Conservation (phyloP, 139 green algal species). For the Chlorella vulgaris region DNA sequence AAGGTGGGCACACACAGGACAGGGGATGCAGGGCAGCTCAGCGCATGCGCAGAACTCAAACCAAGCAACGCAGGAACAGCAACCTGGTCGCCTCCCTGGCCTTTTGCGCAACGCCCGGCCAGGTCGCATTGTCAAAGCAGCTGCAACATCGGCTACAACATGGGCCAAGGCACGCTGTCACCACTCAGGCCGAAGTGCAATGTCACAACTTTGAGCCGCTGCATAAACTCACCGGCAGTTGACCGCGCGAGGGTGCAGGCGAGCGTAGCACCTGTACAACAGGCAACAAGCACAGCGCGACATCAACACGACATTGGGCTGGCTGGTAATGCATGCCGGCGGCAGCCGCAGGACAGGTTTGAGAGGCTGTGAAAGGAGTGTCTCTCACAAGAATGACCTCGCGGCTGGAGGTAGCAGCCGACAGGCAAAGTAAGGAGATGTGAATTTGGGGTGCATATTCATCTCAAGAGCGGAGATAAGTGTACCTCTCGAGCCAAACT, state of each 20-base stretch:
- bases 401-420: neutral
- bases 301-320: no score
- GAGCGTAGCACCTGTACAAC: conserved; percentile 92
- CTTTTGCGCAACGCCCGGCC: no score
- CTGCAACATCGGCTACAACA: neutral
- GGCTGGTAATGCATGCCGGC: no score
- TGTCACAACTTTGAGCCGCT: no score
- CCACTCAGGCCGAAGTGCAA: no score
- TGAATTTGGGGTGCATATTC: conserved; percentile 59
- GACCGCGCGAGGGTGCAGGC: conserved; percentile 94
- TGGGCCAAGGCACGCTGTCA: neutral
- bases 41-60: no score
- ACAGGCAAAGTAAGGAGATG: conserved; percentile 50
- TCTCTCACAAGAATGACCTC: conserved; percentile 37
- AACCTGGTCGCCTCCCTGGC: neutral
- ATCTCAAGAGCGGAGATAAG: conserved; percentile 30
- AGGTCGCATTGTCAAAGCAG: no score
- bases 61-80: neutral
- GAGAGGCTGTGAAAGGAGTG: no score
- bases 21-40: neutral
- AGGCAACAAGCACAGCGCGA: neutral
- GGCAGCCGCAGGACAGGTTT: no score
- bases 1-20: neutral
- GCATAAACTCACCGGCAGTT: conserved; percentile 87
- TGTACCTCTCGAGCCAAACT: conserved; percentile 47